A percentile compares a stretch with the other conserved stretches of the same genome.
These are phyloP conservation scores for Mucor velutinosus DNA, from an alignment of 371 early-diverging fungal species.

Conservation along the genomic window DNA sequence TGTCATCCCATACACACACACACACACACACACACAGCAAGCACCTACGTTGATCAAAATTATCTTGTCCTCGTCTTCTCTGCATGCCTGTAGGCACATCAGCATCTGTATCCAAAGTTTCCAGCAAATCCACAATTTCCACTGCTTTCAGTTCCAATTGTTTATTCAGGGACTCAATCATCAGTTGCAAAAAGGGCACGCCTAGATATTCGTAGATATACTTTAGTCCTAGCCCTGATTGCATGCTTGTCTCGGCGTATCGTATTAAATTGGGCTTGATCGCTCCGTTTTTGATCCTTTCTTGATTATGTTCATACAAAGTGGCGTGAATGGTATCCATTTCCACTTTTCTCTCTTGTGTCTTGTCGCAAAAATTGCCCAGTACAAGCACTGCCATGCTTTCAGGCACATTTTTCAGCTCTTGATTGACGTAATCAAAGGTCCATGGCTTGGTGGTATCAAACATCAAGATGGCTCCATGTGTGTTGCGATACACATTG, in stretches of 20 bases:
- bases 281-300: slow-evolving; percentile 43
- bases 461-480: slow-evolving; percentile 61
- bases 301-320: slow-evolving; percentile 46
- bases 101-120: slow-evolving; percentile 30
- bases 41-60: slow-evolving; percentile 47
- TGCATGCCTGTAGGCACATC: slow-evolving; percentile 44
- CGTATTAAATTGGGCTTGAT: slow-evolving; percentile 62
- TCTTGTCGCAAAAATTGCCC: slow-evolving; percentile 57
- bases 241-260: slow-evolving; percentile 64
- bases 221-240: slow-evolving; percentile 61
- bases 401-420: slow-evolving; percentile 57
- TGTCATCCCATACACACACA: too few relatives aligned
- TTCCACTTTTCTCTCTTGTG: slow-evolving; percentile 33
- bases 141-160: slow-evolving; percentile 51
- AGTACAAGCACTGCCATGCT: slow-evolving; percentile 58
- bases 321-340: slow-evolving; percentile 44
- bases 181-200: slow-evolving; percentile 63
- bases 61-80: slow-evolving; percentile 44
- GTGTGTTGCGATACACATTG: slow-evolving; percentile 66
- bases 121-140: slow-evolving; percentile 46
- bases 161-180: slow-evolving; percentile 61
- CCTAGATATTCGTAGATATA: slow-evolving; percentile 66
- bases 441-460: slow-evolving; percentile 70
- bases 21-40: background rate
- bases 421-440: slow-evolving; percentile 59